These are phyloP conservation scores for Paspalum notatum DNA, from an alignment of 176 grass and related monocot species.

Conservation along the genomic window DNA sequence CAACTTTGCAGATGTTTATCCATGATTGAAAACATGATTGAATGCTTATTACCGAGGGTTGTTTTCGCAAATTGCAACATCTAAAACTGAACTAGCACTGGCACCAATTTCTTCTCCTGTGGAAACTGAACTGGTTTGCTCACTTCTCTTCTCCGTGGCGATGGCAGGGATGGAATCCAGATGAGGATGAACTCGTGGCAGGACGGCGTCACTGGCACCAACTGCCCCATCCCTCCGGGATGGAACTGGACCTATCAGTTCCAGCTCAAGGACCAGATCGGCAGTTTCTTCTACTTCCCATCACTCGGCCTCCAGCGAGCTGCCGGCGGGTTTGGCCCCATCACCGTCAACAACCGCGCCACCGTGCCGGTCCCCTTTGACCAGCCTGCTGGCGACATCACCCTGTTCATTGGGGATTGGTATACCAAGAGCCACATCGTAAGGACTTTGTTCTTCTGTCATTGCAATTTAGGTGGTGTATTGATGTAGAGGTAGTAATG, in stretches of 20 bases:
- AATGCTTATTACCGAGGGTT: conserved; percentile 15
- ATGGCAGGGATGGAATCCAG: conserved; percentile 85
- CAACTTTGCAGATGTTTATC: neutral
- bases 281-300: conserved; percentile 96
- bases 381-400: conserved; percentile 72
- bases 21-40: neutral
- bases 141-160: neutral
- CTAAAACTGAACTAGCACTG: conserved; percentile 15
- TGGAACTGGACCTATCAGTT: conserved; percentile 99
- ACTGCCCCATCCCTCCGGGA: conserved; percentile 83
- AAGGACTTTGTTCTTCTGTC: conserved; percentile 23
- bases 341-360: conserved; percentile 76
- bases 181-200: conserved; percentile 90
- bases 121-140: conserved; percentile 22
- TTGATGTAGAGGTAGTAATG: neutral
- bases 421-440: conserved; percentile 86
- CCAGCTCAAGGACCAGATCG: conserved; percentile 97
- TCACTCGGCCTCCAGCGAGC: conserved; percentile 74
- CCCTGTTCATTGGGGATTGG: conserved; percentile 87
- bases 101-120: conserved; percentile 12
- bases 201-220: conserved; percentile 90
- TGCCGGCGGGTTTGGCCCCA: conserved; percentile 68
- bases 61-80: conserved; percentile 15
- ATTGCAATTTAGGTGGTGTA: neutral
- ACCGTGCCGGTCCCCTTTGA: conserved; percentile 67